Evolutionary conservation across 2,329 filamentous ascomycete species (phyloP), one percentile per base, ranked within the genome.

Genomic region (Monosporascus cannonballus): DNA sequence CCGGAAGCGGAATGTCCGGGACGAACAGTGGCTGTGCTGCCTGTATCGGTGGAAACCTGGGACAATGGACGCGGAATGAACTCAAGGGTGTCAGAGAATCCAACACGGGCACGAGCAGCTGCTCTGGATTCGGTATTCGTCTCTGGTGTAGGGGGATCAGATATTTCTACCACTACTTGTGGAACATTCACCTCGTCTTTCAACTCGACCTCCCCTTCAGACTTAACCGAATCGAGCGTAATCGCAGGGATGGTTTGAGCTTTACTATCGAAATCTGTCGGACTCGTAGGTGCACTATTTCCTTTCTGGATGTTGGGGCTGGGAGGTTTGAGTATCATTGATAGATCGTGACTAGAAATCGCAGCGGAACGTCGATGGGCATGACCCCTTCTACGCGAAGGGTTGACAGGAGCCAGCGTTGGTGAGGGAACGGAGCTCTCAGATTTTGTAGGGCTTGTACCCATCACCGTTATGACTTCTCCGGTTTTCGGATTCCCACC

Each of bases 51-150:
- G 1, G 90, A 96, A 15, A 95, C 84, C 20, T 92, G 76, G 2
- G 92, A 96, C 18, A 95, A 72, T 0, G 92, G 91, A 11, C 90
- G 82, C 5, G 87, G 87, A 61, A 92, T 92, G 57, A 88, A 91
- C 67, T 95, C 89, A 27, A 95, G 77, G 11, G 83, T 88, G 57
- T 95, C 90, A 1, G 89, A 90, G 64, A 96, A 96, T 1, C 87
- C 89, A 46, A 96, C 90, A 14, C 87, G 78, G 42, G 84, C 80
- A 54, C 84, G 80, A 4, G 78, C 76, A 8, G 55, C 54, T 2
- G 69, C 55, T 50, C 69, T 69, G 64, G 67, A 46, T 69, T 69
- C 49, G 42, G 59, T 53, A 42, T 53, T 54, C 15, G 61, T 48
- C 51, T 62, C 53, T 20, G 56, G 52, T 39, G 48, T 55, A 67